Percentiles rank a stretch among this genome's conserved stretches.
These are phyloP conservation scores for Lentinus brumalis DNA, from an alignment of 768 basidiomycete genomes.

Conservation along the genomic window DNA sequence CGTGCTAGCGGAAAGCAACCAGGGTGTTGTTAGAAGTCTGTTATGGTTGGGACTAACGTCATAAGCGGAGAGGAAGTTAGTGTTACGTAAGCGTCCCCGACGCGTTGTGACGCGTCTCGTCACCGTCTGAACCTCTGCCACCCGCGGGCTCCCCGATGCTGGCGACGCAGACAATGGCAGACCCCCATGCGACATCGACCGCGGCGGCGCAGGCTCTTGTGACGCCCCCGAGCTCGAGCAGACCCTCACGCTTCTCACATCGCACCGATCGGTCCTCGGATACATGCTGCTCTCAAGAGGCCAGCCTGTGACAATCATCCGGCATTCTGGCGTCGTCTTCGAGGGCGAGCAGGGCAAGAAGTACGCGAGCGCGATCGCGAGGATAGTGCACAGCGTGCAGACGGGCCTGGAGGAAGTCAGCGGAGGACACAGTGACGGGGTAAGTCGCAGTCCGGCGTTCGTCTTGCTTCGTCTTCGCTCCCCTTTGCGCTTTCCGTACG, in stretches of 20 bases:
- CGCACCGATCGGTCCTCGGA: conserved; percentile 84
- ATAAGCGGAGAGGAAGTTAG: neutral
- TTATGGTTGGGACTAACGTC: no score
- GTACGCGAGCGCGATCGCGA: conserved; percentile 70
- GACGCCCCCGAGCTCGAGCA: conserved; percentile 73
- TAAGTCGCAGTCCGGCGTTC: conserved; percentile 36
- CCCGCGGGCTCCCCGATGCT: conserved; percentile 9
- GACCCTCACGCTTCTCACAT: conserved; percentile 72
- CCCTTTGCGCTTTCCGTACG: neutral
- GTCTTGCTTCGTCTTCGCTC: neutral
- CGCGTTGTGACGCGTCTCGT: neutral
- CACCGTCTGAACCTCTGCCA: no score
- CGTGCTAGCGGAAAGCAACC: no score
- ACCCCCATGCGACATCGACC: conserved; percentile 4
- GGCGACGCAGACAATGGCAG: conserved; percentile 17
- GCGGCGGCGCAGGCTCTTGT: conserved; percentile 1
- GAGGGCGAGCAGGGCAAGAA: conserved; percentile 81
- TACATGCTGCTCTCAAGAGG: conserved; percentile 82
- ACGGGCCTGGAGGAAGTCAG: conserved; percentile 78
- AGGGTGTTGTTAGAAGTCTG: no score
- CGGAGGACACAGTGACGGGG: conserved; percentile 59
- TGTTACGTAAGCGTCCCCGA: neutral
- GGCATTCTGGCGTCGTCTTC: conserved; percentile 82
- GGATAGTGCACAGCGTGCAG: conserved; percentile 80
- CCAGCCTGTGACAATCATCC: conserved; percentile 74